These are phyloP conservation scores for Epichloe gansuensis DNA, from an alignment of 2,329 filamentous ascomycete species.

Conservation along the genomic window DNA sequence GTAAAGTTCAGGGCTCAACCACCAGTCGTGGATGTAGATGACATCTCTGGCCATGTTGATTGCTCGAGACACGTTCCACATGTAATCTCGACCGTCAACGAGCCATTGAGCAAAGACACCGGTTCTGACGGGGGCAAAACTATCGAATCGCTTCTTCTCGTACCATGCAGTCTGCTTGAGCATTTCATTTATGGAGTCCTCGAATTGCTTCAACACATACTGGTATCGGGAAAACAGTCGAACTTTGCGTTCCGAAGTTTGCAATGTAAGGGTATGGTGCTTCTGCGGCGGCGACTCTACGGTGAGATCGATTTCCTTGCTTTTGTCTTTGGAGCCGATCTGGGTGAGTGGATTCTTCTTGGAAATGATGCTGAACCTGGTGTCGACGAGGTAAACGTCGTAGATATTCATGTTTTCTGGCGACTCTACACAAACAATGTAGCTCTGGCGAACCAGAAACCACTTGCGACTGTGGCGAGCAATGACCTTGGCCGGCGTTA, in stretches of 20 bases:
- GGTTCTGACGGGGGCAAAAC: constrained; percentile 79
- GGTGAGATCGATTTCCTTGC: constrained; percentile 29
- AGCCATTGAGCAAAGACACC: constrained; percentile 91
- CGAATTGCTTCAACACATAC: constrained; percentile 78
- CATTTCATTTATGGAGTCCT: constrained; percentile 86
- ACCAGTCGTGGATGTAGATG: constrained; percentile 99
- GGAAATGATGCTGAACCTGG: constrained; percentile 69
- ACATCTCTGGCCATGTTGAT: constrained; percentile 96
- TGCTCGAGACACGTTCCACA: constrained; percentile 97
- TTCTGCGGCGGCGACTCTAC: constrained; percentile 31
- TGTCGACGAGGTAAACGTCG: constrained; percentile 94
- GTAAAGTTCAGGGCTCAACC: constrained; percentile 92
- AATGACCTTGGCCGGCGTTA: constrained; percentile 67
- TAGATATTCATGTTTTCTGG: constrained; percentile 98
- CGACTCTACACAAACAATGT: constrained; percentile 95
- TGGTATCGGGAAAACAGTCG: constrained; percentile 87
- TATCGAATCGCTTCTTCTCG: constrained; percentile 73
- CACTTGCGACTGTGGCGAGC: constrained; percentile 82
- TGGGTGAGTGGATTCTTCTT: constrained; percentile 48
- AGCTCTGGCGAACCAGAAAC: constrained; percentile 96
- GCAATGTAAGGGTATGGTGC: constrained; percentile 78
- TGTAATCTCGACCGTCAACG: constrained; percentile 92
- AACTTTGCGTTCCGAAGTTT: constrained; percentile 83
- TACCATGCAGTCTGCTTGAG: constrained; percentile 71
- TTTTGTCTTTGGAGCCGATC: constrained; percentile 47